These are phyloP conservation scores for Saccharomycopsis capsularis DNA, from an alignment of 805 yeast species.

Conservation along the genomic window DNA sequence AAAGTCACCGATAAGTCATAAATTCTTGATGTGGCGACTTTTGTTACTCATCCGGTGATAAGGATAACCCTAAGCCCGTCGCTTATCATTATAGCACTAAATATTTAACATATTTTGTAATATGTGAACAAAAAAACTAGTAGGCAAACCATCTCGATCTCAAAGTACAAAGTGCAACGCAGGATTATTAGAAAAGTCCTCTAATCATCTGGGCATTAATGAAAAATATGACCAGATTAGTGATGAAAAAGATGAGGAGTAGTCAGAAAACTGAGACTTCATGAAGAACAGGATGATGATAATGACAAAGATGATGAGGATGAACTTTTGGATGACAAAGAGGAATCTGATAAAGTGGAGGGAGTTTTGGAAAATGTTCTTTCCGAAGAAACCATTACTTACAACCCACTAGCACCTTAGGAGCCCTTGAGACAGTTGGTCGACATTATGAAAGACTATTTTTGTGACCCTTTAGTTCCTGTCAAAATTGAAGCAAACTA, in stretches of 20 bases:
- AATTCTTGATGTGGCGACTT: too few relatives aligned
- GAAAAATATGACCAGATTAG: background rate
- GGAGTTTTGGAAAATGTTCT: slow-evolving; percentile 6
- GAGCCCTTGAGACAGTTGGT: slow-evolving; percentile 46
- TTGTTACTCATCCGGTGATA: too few relatives aligned
- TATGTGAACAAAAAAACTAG: background rate
- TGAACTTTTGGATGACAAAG: slow-evolving; percentile 14
- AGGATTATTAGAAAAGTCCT: too few relatives aligned
- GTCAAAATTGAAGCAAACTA: slow-evolving; percentile 59
- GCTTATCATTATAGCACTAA: slow-evolving; percentile 6
- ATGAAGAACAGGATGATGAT: slow-evolving; percentile 9
- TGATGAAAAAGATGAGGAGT: background rate
- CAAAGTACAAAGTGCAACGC: too few relatives aligned
- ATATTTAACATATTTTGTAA: background rate
- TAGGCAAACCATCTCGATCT: background rate
- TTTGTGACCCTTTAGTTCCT: slow-evolving; percentile 47
- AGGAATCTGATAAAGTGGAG: slow-evolving; percentile 3
- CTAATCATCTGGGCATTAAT: too few relatives aligned
- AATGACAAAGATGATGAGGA: slow-evolving; percentile 21
- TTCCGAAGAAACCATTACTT: slow-evolving; percentile 23
- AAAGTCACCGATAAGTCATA: too few relatives aligned
- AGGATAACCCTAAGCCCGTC: background rate
- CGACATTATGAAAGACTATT: slow-evolving; percentile 49
- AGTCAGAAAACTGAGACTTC: too few relatives aligned
- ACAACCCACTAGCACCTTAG: slow-evolving; percentile 49